Evolutionary conservation across 441 rosid species (phyloP).

Genomic region (Euphorbia schlechtendalii): DNA sequence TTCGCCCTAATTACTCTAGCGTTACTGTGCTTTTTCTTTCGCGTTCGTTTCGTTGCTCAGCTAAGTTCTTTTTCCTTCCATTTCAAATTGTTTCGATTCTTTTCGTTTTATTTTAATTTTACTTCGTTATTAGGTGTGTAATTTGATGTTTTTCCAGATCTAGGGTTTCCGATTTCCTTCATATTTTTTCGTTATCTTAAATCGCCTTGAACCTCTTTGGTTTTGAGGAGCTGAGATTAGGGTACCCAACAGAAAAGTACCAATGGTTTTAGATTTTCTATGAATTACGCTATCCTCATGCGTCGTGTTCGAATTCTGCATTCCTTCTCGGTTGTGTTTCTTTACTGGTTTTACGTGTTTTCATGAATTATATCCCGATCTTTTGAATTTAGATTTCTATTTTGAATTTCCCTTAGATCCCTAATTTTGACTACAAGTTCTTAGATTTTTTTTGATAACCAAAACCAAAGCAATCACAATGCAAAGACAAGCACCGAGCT

Average conservation of each 20-base stretch:
- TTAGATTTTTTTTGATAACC: too few species aligned
- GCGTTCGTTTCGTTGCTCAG: background rate
- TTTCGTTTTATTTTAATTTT: background rate
- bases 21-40: background rate
- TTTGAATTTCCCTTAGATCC: background rate
- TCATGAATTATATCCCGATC: slow-evolving; percentile 37
- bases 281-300: slow-evolving; percentile 50
- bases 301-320: slow-evolving; percentile 74
- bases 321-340: slow-evolving; percentile 85
- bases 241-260: slow-evolving; percentile 1
- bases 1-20: too few species aligned
- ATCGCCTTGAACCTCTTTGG: background rate
- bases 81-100: slow-evolving; percentile 1
- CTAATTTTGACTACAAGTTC: background rate
- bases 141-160: slow-evolving; percentile 20
- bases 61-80: slow-evolving; percentile 8
- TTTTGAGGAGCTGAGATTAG: slow-evolving; percentile 9
- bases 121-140: background rate
- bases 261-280: slow-evolving; percentile 43
- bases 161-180: slow-evolving; percentile 14
- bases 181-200: background rate
- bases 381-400: slow-evolving; percentile 11
- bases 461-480: slow-evolving; percentile 6
- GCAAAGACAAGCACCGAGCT: slow-evolving; percentile 37
- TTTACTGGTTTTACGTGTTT: slow-evolving; percentile 84